These are phyloP conservation scores for Backusella westeae DNA, from an alignment of 192 early-diverging fungal species.

Conservation along the genomic window DNA sequence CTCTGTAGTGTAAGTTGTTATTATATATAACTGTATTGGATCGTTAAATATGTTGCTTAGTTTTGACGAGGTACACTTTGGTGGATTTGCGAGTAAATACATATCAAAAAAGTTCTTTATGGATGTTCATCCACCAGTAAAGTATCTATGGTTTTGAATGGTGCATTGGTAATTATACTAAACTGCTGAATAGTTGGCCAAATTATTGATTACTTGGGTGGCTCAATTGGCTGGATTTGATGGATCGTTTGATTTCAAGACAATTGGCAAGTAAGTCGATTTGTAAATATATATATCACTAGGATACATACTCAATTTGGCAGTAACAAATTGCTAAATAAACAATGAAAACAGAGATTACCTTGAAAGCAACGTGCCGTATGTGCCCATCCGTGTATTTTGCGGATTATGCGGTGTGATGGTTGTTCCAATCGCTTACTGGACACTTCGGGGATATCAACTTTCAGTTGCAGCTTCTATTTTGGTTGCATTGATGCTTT, in stretches of 20 bases:
- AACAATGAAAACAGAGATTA: slow-evolving; percentile 60
- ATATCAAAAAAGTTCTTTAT: slow-evolving; percentile 87
- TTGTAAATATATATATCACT: too few relatives aligned
- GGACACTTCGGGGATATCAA: slow-evolving; percentile 79
- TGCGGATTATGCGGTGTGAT: slow-evolving; percentile 77
- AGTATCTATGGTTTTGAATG: slow-evolving; percentile 41
- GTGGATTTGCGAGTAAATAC: slow-evolving; percentile 90
- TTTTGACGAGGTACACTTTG: slow-evolving; percentile 99
- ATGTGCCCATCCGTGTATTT: slow-evolving; percentile 79
- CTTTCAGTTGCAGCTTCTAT: slow-evolving; percentile 69
- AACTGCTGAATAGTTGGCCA: slow-evolving; percentile 31
- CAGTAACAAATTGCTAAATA: too few relatives aligned
- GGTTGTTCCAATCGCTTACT: slow-evolving; percentile 79
- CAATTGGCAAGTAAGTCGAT: slow-evolving; percentile 75
- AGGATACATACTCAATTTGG: too few relatives aligned
- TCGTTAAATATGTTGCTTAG: slow-evolving; percentile 31
- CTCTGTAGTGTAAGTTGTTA: slow-evolving; percentile 36
- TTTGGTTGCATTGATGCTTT: slow-evolving; percentile 76
- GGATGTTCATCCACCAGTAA: slow-evolving; percentile 93
- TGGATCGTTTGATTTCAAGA: slow-evolving; percentile 87
- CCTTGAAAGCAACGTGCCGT: slow-evolving; percentile 83
- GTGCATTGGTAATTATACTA: background rate
- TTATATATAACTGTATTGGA: background rate
- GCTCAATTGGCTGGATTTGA: slow-evolving; percentile 88
- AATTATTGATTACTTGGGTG: slow-evolving; percentile 44